Evolutionary conservation across 345 rosid species (phyloP), one percentile per base, ranked within the genome.

Genomic region (Bretschneidera sinensis): DNA sequence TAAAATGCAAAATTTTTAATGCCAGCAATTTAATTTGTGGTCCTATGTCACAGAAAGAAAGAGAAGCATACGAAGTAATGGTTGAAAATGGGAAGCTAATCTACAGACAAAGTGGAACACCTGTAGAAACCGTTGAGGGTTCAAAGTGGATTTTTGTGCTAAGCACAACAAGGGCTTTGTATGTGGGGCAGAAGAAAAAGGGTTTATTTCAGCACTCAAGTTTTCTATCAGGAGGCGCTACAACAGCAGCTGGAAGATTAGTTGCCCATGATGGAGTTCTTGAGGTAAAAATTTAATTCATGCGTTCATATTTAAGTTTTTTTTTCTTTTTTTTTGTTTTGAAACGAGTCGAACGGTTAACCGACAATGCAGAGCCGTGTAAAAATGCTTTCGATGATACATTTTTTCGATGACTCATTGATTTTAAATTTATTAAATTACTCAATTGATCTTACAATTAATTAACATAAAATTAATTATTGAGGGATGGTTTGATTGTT

Each of bases 131-230:
- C 0, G 13, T 15, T 2, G 81, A 78, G 56, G 87, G 84, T 52
- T 69, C 77, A 0, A 83, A 86, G 56, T 89, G 89, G 87, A 89
- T 89, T 5, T 89, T 89, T 51, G 94, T 89, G 4, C 75, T 84
- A 0, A 79, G 96, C 64, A 80, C 90, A 8, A 71, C 84, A 19
- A 71, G 83, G 57, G 55, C 25, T 6, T 21, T 89, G 21, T 89
- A 87, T 43, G 79, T 77, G 4, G 92, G 86, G 24, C 65, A 73
- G 70, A 89, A 89, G 63, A 72, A 64, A 31, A 89, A 74, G 70
- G 95, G 88, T 49, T 45, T n/a, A 0, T 90, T 90, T 66, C 95
- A 90, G 35, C 95, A 90, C 57, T 90, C 97, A 0, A 86, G 89
- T 64, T 89, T 89, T 69, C 76, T 89, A 15, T 83, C 95, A 6